These are phyloP conservation scores for Handroanthus guayacan DNA, from an alignment of 257 asterid genomes.

Conservation along the genomic window DNA sequence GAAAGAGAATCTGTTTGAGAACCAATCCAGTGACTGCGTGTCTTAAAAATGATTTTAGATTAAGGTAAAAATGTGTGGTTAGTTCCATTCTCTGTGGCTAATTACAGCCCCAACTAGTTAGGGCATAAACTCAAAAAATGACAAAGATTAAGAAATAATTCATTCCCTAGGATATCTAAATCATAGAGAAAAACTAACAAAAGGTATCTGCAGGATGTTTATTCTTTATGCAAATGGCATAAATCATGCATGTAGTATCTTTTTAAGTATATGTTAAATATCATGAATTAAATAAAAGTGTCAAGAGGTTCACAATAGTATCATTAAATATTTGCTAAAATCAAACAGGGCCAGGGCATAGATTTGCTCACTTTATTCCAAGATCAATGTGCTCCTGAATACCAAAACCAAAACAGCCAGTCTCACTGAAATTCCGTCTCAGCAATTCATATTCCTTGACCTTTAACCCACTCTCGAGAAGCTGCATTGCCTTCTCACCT, in stretches of 20 bases:
- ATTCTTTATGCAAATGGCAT: neutral
- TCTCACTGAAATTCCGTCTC: constrained; percentile 59
- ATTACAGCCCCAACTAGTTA: neutral
- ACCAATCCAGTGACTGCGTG: neutral
- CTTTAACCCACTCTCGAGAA: constrained; percentile 64
- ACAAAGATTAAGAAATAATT: neutral
- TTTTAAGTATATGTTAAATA: neutral
- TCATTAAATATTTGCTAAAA: neutral
- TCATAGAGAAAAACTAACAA: neutral
- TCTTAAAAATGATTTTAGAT: neutral
- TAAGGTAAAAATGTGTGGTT: neutral
- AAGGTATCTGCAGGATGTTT: neutral
- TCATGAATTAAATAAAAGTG: neutral
- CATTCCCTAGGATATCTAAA: neutral
- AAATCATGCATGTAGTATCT: neutral
- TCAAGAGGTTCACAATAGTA: neutral
- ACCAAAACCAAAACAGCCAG: constrained; percentile 65
- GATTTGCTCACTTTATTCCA: constrained; percentile 54
- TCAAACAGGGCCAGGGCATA: neutral
- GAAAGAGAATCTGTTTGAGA: neutral
- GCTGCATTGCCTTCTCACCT: constrained; percentile 69
- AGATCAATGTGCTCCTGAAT: constrained; percentile 67
- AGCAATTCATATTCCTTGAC: constrained; percentile 63
- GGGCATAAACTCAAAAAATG: neutral
- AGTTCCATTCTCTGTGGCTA: neutral